These are phyloP conservation scores for Lasiosphaeria hispida DNA, from an alignment of 495 filamentous ascomycete genomes.

Conservation along the genomic window DNA sequence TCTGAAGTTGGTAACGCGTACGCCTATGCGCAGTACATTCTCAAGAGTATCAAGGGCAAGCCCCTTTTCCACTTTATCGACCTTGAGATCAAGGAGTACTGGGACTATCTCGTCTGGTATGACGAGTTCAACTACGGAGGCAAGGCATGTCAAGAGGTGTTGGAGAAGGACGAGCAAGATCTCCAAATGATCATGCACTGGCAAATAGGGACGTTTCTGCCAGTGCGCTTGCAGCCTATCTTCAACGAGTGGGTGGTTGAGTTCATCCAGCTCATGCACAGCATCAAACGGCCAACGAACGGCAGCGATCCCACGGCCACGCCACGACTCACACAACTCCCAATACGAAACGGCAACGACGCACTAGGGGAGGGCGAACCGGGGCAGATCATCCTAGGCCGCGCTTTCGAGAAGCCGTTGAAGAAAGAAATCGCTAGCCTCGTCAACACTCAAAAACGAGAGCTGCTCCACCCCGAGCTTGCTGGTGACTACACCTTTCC, in stretches of 20 bases:
- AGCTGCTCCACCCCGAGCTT: conserved; percentile 86
- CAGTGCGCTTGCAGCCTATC: conserved; percentile 70
- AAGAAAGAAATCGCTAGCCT: conserved; percentile 81
- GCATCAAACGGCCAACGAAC: conserved; percentile 64
- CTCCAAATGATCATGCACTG: conserved; percentile 96
- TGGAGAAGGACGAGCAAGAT: conserved; percentile 77
- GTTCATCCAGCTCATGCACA: conserved; percentile 93
- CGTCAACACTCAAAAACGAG: conserved; percentile 77
- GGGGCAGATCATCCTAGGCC: conserved; percentile 63
- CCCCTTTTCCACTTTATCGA: conserved; percentile 97
- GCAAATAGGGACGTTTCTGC: conserved; percentile 90
- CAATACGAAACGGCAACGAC: conserved; percentile 47
- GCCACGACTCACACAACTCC: conserved; percentile 77
- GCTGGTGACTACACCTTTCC: conserved; percentile 88
- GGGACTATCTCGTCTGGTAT: conserved; percentile 99
- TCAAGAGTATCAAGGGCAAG: conserved; percentile 93
- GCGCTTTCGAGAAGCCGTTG: conserved; percentile 79
- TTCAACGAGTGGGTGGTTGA: conserved; percentile 94
- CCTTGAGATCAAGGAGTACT: conserved; percentile 96
- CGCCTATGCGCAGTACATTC: conserved; percentile 93
- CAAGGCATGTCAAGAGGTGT: conserved; percentile 80
- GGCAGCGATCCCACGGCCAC: conserved; percentile 51
- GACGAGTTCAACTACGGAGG: conserved; percentile 98
- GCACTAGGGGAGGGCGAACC: conserved; percentile 59
- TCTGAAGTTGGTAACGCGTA: conserved; percentile 95